phyloP scores from a whole-genome alignment of 495 filamentous ascomycete genomes.

The Annulohypoxylon nitens region DNA sequence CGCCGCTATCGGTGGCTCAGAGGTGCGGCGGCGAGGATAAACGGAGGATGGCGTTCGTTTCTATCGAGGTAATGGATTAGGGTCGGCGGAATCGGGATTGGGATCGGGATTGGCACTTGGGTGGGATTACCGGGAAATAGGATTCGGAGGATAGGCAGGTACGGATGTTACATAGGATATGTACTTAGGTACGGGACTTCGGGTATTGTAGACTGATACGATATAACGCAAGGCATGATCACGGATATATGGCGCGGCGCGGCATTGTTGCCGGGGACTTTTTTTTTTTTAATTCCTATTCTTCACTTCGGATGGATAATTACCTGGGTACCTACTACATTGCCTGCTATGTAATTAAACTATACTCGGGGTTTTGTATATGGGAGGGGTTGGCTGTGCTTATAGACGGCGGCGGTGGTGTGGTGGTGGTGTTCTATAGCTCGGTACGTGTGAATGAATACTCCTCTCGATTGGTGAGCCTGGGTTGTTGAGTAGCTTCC shows the following conservation, averaged over 20 bases:
- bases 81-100: too few relatives aligned
- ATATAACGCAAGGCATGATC: conserved; percentile 12
- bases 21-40: background rate
- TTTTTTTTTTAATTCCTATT: background rate
- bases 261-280: background rate
- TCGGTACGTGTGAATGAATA: conserved; percentile 1
- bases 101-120: background rate
- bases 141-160: too few relatives aligned
- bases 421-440: background rate
- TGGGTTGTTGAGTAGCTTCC: background rate
- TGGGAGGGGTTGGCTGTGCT: background rate
- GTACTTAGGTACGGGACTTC: background rate
- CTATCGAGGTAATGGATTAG: background rate
- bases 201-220: conserved; percentile 3
- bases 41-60: conserved; percentile 12
- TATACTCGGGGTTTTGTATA: background rate
- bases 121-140: background rate
- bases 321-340: background rate
- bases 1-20: background rate
- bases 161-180: background rate
- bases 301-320: background rate
- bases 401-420: background rate
- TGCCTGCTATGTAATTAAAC: background rate
- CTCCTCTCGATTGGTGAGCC: background rate
- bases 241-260: conserved; percentile 5